These are phyloP conservation scores for Rhododendron ovatum DNA, from an alignment of 148 eudicot genomes.

Conservation along the genomic window DNA sequence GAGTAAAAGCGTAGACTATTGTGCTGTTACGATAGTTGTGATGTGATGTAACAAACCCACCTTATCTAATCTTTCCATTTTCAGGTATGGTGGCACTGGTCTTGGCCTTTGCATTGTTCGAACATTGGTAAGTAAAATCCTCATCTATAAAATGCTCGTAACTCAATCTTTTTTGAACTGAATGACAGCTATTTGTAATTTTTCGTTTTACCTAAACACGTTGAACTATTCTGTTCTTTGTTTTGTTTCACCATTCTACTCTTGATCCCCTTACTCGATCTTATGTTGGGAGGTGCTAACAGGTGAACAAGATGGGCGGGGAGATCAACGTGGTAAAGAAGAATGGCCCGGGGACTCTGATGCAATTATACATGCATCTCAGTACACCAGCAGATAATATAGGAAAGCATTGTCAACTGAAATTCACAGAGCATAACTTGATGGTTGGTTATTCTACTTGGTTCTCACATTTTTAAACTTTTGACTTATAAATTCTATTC, in stretches of 20 bases:
- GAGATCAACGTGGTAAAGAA: slow-evolving; percentile 85
- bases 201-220: background rate
- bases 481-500: background rate
- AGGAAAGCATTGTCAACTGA: slow-evolving; percentile 37
- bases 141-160: background rate
- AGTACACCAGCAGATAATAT: slow-evolving; percentile 40
- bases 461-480: background rate
- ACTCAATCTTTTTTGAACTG: background rate
- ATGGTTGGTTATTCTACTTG: slow-evolving; percentile 39
- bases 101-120: slow-evolving; percentile 95
- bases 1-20: background rate
- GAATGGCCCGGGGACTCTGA: slow-evolving; percentile 79
- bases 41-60: background rate
- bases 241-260: background rate
- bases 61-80: background rate
- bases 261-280: background rate
- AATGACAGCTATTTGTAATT: background rate
- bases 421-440: slow-evolving; percentile 42
- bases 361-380: slow-evolving; percentile 64
- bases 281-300: slow-evolving; percentile 17
- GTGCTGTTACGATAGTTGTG: background rate
- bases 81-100: slow-evolving; percentile 99
- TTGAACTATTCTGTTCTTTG: background rate
- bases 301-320: slow-evolving; percentile 97
- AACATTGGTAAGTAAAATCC: slow-evolving; percentile 72